Percentiles rank a stretch among this genome's conserved stretches.
Conservation (phyloP, 2,329 filamentous ascomycete genomes). For the Paecilomyces formosus region DNA sequence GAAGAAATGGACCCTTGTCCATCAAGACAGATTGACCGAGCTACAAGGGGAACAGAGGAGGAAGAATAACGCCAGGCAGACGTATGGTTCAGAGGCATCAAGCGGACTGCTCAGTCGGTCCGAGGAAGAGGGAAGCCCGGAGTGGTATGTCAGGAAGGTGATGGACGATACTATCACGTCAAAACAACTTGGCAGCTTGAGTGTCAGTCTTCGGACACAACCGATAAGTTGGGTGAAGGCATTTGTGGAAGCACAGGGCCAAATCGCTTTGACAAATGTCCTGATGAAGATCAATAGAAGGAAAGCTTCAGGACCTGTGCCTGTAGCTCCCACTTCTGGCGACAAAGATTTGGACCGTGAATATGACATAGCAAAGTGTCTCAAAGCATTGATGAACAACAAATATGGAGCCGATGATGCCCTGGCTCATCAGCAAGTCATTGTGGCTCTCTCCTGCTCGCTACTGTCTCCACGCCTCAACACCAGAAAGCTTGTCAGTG, state of each 20-base stretch:
- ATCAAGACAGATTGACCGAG: conserved; percentile 89
- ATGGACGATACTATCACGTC: conserved; percentile 91
- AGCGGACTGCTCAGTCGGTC: conserved; percentile 66
- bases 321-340: conserved; percentile 49
- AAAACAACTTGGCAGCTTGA: conserved; percentile 85
- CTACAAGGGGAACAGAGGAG: conserved; percentile 92
- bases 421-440: conserved; percentile 78
- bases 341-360: conserved; percentile 84
- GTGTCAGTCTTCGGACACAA: conserved; percentile 90
- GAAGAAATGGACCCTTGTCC: conserved; percentile 96
- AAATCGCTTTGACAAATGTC: conserved; percentile 90
- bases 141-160: conserved; percentile 96
- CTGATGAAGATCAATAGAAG: conserved; percentile 89
- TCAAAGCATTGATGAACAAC: conserved; percentile 98
- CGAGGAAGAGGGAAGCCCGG: conserved; percentile 90
- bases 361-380: conserved; percentile 95
- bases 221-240: conserved; percentile 96
- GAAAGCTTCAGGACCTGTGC: conserved; percentile 64
- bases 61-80: conserved; percentile 62
- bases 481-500: conserved; percentile 88
- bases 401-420: conserved; percentile 98
- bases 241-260: conserved; percentile 95
- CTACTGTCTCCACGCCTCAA: conserved; percentile 83
- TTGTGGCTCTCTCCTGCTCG: conserved; percentile 78
- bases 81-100: conserved; percentile 57